Conservation (phyloP, 2,329 filamentous ascomycete genomes). For the Berkeleyomyces basicola region DNA sequence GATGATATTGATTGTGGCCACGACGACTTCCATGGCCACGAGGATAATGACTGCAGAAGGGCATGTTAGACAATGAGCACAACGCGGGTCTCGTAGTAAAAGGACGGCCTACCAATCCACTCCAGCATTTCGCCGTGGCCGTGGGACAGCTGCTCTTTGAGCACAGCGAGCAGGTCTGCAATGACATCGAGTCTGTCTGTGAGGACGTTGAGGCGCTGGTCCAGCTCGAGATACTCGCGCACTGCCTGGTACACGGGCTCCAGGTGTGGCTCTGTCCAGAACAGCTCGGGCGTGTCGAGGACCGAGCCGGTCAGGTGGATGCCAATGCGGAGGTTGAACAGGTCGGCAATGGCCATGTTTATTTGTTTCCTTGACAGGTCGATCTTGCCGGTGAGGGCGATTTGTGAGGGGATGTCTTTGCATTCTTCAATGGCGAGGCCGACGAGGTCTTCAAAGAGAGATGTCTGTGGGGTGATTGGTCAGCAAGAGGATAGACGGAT, state of each 20-base stretch:
- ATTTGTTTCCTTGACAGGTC: constrained; percentile 76
- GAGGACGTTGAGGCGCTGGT: constrained; percentile 76
- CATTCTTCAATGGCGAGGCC: constrained; percentile 86
- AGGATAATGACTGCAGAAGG: constrained; percentile 61
- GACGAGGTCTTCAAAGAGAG: constrained; percentile 87
- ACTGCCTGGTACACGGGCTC: constrained; percentile 95
- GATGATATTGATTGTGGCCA: constrained; percentile 84
- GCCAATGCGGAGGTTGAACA: constrained; percentile 94
- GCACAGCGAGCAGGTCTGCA: constrained; percentile 75
- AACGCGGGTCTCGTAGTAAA: background rate
- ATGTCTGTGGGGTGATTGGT: constrained; percentile 43
- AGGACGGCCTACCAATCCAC: constrained; percentile 58
- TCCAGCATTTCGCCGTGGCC: constrained; percentile 80
- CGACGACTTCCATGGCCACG: constrained; percentile 87
- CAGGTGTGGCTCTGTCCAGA: constrained; percentile 95
- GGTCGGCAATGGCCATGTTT: constrained; percentile 98
- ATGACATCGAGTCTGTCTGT: constrained; percentile 80
- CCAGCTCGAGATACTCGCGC: constrained; percentile 91
- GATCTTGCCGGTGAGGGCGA: constrained; percentile 84
- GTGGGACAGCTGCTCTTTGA: constrained; percentile 91
- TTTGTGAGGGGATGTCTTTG: constrained; percentile 83
- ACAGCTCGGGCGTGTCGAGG: constrained; percentile 88
- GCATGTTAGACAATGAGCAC: background rate
- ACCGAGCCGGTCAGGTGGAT: constrained; percentile 96
- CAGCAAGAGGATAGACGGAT: constrained; percentile 13